A percentile compares a stretch with the other conserved stretches of the same genome.
These are phyloP conservation scores for Thuidium tamariscinum DNA, from an alignment of 225 moss, liverwort and hornwort genomes.

Conservation along the genomic window DNA sequence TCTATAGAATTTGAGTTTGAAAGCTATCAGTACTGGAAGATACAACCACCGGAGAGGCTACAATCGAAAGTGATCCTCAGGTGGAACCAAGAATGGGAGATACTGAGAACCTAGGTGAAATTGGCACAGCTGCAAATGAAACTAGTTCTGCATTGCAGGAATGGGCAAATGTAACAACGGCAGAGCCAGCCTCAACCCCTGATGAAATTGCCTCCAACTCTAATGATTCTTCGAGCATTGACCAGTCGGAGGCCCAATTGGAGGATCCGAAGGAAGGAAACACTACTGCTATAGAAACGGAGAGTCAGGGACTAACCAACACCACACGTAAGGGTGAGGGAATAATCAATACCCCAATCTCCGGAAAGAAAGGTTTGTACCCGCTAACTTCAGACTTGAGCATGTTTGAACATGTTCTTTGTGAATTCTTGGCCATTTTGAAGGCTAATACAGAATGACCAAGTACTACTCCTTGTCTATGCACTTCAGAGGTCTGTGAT, in stretches of 20 bases:
- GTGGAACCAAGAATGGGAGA: background rate
- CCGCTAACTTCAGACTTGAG: background rate
- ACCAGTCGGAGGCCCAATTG: background rate
- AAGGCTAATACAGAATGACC: background rate
- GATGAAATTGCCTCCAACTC: background rate
- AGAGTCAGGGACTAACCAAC: background rate
- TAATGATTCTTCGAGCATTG: background rate
- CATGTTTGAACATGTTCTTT: background rate
- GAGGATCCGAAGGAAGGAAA: background rate
- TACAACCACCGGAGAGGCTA: background rate
- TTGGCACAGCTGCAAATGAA: background rate
- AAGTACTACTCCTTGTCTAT: background rate
- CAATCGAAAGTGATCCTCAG: background rate
- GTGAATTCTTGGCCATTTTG: background rate
- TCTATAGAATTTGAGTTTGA: background rate
- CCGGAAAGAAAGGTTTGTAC: slow-evolving; percentile 1
- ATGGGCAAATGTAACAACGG: background rate
- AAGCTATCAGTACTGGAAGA: background rate
- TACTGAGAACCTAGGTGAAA: background rate
- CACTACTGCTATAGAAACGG: background rate
- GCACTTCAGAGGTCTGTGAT: slow-evolving; percentile 41
- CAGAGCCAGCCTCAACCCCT: background rate
- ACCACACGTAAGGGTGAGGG: background rate
- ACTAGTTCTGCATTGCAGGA: background rate
- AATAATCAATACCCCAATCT: background rate